A percentile compares a stretch with the other conserved stretches of the same genome.
phyloP scores from a whole-genome alignment of 257 asterid species.

The Sherardia arvensis region DNA sequence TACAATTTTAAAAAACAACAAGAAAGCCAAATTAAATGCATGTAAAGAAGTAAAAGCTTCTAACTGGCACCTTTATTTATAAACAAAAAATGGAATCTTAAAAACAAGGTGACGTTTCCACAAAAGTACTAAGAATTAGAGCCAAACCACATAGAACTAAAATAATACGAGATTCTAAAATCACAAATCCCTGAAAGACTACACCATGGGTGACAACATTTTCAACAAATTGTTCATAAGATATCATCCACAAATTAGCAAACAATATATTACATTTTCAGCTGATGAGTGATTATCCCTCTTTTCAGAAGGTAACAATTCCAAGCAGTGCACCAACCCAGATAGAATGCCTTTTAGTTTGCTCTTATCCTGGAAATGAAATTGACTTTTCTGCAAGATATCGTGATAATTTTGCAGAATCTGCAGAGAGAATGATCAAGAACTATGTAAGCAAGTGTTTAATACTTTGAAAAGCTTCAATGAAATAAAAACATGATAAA shows the following conservation, averaged over 20 bases:
- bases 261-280: slow-evolving; percentile 42
- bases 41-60: not conserved
- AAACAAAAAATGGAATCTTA: too few relatives aligned
- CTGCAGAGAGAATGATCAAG: slow-evolving; percentile 28
- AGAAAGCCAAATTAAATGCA: not conserved
- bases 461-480: not conserved
- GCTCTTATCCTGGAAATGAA: slow-evolving; percentile 61
- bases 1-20: not conserved
- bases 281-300: slow-evolving; percentile 31
- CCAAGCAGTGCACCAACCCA: slow-evolving; percentile 75
- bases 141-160: not conserved
- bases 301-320: slow-evolving; percentile 52
- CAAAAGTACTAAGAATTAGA: not conserved
- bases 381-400: slow-evolving; percentile 60
- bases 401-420: slow-evolving; percentile 64
- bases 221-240: not conserved
- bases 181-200: not conserved
- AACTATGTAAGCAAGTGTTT: not conserved
- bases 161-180: not conserved
- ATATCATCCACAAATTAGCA: slow-evolving; percentile 8
- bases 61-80: not conserved
- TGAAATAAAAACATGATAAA: not conserved
- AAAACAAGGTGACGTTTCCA: not conserved
- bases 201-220: not conserved
- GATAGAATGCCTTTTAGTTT: slow-evolving; percentile 56